Evolutionary conservation across 2,329 filamentous ascomycete genomes (phyloP).

Genomic region (Paracoccidioides brasiliensis): DNA sequence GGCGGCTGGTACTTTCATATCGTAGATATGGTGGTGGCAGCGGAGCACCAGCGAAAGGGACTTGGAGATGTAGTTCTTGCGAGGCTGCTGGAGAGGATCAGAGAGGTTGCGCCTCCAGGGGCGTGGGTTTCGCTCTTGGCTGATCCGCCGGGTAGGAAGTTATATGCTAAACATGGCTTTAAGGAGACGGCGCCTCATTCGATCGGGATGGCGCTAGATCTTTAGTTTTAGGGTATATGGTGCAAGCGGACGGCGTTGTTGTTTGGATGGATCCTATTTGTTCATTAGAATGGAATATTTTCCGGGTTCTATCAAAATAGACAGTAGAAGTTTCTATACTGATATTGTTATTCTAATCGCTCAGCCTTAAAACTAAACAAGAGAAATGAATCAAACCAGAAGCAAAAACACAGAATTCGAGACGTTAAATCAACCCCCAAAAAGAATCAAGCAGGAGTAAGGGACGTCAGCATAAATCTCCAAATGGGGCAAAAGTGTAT

Average conservation of each 20-base stretch:
- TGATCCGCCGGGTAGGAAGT: slow-evolving; percentile 31
- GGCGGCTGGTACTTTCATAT: slow-evolving; percentile 41
- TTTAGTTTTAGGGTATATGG: slow-evolving; percentile 14
- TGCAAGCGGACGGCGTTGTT: neutral
- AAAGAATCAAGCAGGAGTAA: neutral
- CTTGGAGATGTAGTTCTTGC: slow-evolving; percentile 36
- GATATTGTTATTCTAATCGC: neutral
- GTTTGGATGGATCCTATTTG: neutral
- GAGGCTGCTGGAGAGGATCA: slow-evolving; percentile 30
- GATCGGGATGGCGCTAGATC: slow-evolving; percentile 27
- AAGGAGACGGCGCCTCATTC: slow-evolving; percentile 24
- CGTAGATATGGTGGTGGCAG: slow-evolving; percentile 39
- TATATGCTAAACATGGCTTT: slow-evolving; percentile 39
- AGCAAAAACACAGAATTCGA: neutral
- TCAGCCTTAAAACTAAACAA: neutral
- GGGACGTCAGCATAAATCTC: too few species aligned
- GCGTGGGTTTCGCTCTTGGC: slow-evolving; percentile 37
- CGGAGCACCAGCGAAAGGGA: slow-evolving; percentile 36
- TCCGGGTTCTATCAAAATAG: too few species aligned
- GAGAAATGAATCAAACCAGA: neutral
- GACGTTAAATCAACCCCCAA: neutral
- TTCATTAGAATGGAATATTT: neutral
- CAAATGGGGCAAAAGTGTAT: too few species aligned
- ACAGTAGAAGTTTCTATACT: neutral
- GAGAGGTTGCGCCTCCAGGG: slow-evolving; percentile 27